phyloP scores from a whole-genome alignment of 352 stramenopile genomes.

The Phytophthora aleatoria region DNA sequence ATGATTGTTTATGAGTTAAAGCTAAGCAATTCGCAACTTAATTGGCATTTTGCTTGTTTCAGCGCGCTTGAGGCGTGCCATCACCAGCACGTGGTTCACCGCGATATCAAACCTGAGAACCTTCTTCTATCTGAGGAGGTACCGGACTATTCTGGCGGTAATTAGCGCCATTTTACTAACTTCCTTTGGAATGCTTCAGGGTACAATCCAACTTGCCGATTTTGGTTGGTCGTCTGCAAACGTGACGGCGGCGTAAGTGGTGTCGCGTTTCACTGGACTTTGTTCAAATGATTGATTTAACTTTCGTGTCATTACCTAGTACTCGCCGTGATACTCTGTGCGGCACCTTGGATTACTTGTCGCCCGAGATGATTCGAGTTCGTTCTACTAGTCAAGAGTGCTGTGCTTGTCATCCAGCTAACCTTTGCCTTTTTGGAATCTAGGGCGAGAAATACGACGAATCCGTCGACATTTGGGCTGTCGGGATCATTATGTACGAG shows the following conservation, averaged over 20 bases:
- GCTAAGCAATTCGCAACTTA: slow-evolving; percentile 1
- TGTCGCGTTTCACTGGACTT: background rate
- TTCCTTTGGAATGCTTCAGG: slow-evolving; percentile 29
- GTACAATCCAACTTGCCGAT: slow-evolving; percentile 98
- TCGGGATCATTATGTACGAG: slow-evolving; percentile 99
- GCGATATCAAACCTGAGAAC: slow-evolving; percentile 97
- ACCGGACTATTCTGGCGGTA: background rate
- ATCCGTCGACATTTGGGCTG: slow-evolving; percentile 98
- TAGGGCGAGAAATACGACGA: slow-evolving; percentile 96
- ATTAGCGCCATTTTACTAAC: background rate
- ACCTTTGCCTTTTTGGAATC: background rate
- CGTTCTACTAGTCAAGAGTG: background rate
- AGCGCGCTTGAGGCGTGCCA: slow-evolving; percentile 74
- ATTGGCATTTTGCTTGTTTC: background rate
- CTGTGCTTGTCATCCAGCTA: background rate
- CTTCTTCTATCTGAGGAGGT: slow-evolving; percentile 84
- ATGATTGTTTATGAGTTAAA: background rate
- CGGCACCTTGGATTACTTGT: slow-evolving; percentile 99
- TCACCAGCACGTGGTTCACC: slow-evolving; percentile 89
- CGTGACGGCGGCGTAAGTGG: slow-evolving; percentile 70
- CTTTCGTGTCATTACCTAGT: slow-evolving; percentile 28
- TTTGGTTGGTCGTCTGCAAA: slow-evolving; percentile 98
- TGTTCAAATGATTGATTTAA: background rate
- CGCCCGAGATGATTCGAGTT: slow-evolving; percentile 98
- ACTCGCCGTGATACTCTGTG: slow-evolving; percentile 97